A percentile compares a stretch with the other conserved stretches of the same genome.
phyloP scores from a whole-genome alignment of 257 asterid species.

The Nicotiana knightiana region DNA sequence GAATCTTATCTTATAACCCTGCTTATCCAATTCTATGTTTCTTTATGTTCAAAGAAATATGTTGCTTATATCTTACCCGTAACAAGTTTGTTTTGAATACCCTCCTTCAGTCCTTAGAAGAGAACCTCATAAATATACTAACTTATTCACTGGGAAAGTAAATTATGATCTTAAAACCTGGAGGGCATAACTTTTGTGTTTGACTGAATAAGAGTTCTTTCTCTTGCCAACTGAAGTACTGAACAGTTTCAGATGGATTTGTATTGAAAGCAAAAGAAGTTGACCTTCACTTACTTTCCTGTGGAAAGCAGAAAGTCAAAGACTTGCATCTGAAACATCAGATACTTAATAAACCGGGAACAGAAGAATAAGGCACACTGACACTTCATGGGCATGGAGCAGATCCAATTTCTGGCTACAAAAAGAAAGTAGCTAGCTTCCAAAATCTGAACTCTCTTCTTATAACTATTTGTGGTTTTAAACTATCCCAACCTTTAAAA shows the following conservation, averaged over 20 bases:
- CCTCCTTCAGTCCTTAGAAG: background rate
- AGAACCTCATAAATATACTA: background rate
- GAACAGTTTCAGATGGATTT: background rate
- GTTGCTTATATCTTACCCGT: background rate
- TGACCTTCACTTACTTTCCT: background rate
- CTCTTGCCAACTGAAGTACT: background rate
- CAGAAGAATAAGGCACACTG: background rate
- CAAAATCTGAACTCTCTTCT: background rate
- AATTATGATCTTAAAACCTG: background rate
- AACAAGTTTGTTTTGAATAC: background rate
- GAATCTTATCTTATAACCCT: slow-evolving; percentile 11
- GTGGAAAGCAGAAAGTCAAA: background rate
- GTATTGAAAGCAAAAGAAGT: background rate
- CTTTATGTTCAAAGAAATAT: background rate
- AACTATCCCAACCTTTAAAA: background rate
- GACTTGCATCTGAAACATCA: background rate
- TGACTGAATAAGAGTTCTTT: background rate
- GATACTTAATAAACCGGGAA: background rate
- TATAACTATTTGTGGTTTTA: background rate
- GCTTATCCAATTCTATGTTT: background rate
- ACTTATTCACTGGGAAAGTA: background rate
- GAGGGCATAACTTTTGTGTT: background rate
- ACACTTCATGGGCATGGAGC: background rate
- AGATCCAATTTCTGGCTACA: background rate
- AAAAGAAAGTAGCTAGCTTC: background rate